A percentile compares a stretch with the other conserved stretches of the same genome.
phyloP scores from a whole-genome alignment of 2,329 filamentous ascomycete species.

The Nemania sp. region DNA sequence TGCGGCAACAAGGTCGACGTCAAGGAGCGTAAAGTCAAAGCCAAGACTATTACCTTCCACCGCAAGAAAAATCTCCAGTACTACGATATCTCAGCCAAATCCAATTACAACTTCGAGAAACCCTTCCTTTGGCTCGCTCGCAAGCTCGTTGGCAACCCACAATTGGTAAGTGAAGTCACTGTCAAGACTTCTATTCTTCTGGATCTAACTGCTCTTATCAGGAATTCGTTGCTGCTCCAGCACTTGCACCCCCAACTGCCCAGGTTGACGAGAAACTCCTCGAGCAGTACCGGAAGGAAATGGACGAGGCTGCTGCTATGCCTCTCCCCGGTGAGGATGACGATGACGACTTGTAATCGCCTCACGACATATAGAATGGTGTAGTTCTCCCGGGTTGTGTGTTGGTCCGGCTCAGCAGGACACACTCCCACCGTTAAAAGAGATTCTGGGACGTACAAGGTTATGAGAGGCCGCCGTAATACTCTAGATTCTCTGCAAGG shows the following conservation, averaged over 20 bases:
- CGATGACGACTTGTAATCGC: constrained; percentile 64
- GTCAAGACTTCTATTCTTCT: background rate
- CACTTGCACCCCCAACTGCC: constrained; percentile 91
- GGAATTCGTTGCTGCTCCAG: constrained; percentile 96
- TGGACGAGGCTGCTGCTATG: constrained; percentile 76
- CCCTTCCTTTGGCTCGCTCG: constrained; percentile 99
- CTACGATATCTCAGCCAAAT: constrained; percentile 99
- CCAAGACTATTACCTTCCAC: constrained; percentile 99
- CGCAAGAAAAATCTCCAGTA: constrained; percentile 99
- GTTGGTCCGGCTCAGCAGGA: constrained; percentile 15
- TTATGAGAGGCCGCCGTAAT: constrained; percentile 34
- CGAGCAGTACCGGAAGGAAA: constrained; percentile 83
- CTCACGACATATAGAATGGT: constrained; percentile 22
- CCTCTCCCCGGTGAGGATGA: constrained; percentile 96
- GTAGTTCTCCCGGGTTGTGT: constrained; percentile 18
- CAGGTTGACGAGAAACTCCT: constrained; percentile 83
- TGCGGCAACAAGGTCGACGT: constrained; percentile 99
- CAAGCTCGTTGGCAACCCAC: constrained; percentile 95
- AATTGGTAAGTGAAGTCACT: constrained; percentile 61
- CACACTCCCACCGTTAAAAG: constrained; percentile 15
- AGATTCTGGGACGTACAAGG: constrained; percentile 27
- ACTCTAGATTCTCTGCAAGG: constrained; percentile 33
- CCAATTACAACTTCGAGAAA: constrained; percentile 99
- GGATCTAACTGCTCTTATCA: constrained; percentile 46
- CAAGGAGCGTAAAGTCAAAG: constrained; percentile 99